phyloP scores from a whole-genome alignment of 345 rosid genomes.

The Gossypium raimondii region DNA sequence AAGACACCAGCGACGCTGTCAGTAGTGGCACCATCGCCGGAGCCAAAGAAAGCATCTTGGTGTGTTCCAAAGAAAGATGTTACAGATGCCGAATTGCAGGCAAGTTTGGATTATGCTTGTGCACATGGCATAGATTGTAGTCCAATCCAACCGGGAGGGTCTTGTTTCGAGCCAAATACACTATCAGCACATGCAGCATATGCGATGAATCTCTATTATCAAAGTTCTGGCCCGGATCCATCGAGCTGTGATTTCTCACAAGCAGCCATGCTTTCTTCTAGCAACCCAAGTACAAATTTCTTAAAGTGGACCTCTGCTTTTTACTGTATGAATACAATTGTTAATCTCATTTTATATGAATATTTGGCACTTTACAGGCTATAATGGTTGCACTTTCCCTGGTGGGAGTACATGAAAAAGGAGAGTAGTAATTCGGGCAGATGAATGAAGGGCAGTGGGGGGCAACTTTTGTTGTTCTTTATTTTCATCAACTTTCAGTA shows the following conservation, averaged over 20 bases:
- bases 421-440: neutral
- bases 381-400: slow-evolving; percentile 39
- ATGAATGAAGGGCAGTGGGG: neutral
- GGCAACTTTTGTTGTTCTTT: neutral
- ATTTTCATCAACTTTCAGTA: slow-evolving; percentile 1
- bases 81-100: slow-evolving; percentile 54
- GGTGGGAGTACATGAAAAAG: slow-evolving; percentile 18
- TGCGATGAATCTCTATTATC: slow-evolving; percentile 84
- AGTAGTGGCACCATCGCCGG: slow-evolving; percentile 22
- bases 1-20: neutral
- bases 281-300: slow-evolving; percentile 59
- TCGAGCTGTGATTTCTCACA: slow-evolving; percentile 64
- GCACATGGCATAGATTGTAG: slow-evolving; percentile 74
- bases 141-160: slow-evolving; percentile 73
- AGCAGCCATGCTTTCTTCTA: slow-evolving; percentile 50
- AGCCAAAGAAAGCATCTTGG: slow-evolving; percentile 45
- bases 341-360: neutral
- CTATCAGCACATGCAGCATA: slow-evolving; percentile 69
- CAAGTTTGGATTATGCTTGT: slow-evolving; percentile 76
- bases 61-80: slow-evolving; percentile 57
- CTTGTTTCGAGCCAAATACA: slow-evolving; percentile 76
- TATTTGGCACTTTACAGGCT: slow-evolving; percentile 26
- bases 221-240: slow-evolving; percentile 40
- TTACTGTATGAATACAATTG: neutral
- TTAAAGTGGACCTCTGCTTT: neutral